A percentile compares a stretch with the other conserved stretches of the same genome.
phyloP scores from a whole-genome alignment of 148 eudicot genomes.

The Rhododendron molle region DNA sequence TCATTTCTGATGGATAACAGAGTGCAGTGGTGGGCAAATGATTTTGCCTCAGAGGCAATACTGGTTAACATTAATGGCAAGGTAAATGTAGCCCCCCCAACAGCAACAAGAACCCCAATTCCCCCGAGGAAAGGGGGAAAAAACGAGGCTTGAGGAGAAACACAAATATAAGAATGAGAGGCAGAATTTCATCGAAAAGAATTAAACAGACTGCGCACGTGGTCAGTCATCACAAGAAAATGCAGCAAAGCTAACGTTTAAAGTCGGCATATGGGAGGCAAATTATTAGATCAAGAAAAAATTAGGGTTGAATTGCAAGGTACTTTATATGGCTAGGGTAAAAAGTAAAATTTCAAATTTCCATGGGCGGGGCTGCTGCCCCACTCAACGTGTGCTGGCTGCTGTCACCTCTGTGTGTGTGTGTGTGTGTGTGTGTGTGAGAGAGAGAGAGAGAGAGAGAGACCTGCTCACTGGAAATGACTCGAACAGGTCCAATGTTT shows the following conservation, averaged over 20 bases:
- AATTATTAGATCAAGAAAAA: neutral
- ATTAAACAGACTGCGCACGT: neutral
- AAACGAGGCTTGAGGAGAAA: neutral
- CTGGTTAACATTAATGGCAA: neutral
- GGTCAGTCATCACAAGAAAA: neutral
- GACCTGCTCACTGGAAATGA: constrained; percentile 90
- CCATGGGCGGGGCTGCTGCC: neutral
- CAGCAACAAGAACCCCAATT: too few relatives aligned
- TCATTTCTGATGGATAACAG: neutral
- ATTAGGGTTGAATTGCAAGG: neutral
- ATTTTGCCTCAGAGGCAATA: neutral
- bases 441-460: neutral
- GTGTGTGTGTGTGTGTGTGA: neutral
- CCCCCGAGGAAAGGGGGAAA: too few relatives aligned
- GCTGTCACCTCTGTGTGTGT: neutral
- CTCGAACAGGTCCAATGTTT: constrained; percentile 90
- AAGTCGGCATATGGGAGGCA: neutral
- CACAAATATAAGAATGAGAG: neutral
- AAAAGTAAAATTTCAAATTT: neutral
- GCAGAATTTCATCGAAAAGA: neutral
- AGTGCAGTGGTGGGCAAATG: neutral
- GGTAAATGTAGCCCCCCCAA: too few relatives aligned
- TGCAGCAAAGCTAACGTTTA: neutral
- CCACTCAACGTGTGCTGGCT: neutral
- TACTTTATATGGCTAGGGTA: neutral